These are phyloP conservation scores for Oryza longistaminata DNA, from an alignment of 176 grass and related monocot species.

Conservation along the genomic window DNA sequence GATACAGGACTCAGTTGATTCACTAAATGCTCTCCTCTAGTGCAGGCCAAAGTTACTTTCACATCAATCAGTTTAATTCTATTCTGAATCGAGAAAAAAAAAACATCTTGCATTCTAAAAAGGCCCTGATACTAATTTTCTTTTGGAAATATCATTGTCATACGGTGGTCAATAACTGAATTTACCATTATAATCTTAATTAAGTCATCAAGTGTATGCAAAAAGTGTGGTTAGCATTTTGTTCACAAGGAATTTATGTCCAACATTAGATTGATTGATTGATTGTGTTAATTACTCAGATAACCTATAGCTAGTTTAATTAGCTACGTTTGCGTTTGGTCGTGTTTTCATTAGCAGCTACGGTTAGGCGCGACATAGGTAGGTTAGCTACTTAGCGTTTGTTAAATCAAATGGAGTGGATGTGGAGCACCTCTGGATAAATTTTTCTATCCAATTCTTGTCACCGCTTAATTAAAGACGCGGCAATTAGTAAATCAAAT, in stretches of 20 bases:
- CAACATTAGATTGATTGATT: background rate
- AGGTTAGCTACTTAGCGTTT: background rate
- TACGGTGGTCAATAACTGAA: slow-evolving; percentile 19
- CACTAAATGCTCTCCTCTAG: background rate
- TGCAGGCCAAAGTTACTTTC: background rate
- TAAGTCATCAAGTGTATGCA: background rate
- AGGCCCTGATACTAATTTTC: background rate
- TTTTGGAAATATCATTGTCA: background rate
- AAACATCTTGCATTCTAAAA: background rate
- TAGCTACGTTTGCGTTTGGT: background rate
- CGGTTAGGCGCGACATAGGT: slow-evolving; percentile 21
- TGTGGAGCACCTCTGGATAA: slow-evolving; percentile 2
- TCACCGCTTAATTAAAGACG: slow-evolving; percentile 34
- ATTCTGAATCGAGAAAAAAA: background rate
- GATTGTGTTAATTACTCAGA: background rate
- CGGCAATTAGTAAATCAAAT: background rate
- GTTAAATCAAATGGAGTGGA: slow-evolving; percentile 27
- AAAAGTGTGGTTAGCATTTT: background rate
- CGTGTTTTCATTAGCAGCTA: slow-evolving; percentile 40
- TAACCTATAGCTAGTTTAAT: background rate
- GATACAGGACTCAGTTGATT: slow-evolving; percentile 16
- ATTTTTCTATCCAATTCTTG: background rate
- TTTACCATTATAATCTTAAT: background rate
- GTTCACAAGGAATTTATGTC: background rate
- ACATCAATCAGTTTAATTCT: background rate